Conservation (phyloP, 176 grass and related monocot species). For the Pontederia paniculata region DNA sequence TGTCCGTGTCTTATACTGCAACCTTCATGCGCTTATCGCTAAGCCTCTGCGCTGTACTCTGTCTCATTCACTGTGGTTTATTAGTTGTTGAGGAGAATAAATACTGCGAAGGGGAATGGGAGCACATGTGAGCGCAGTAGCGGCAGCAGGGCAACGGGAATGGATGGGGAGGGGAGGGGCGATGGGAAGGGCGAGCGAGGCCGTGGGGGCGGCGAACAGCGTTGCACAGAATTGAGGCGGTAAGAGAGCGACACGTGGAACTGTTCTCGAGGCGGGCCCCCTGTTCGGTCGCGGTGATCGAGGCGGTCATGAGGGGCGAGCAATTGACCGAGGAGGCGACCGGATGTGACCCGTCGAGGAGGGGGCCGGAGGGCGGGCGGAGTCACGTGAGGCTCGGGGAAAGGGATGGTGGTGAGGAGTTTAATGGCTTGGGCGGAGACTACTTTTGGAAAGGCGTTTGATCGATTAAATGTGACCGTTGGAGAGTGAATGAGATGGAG, state of each 20-base stretch:
- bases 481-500: constrained; percentile 15
- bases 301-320: background rate
- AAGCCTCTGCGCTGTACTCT: too few species aligned
- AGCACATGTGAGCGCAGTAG: constrained; percentile 8
- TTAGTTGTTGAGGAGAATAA: background rate
- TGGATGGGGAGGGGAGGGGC: background rate
- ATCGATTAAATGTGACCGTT: constrained; percentile 24
- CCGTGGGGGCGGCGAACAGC: constrained; percentile 7
- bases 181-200: background rate
- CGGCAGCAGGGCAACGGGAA: constrained; percentile 12
- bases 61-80: too few species aligned
- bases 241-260: constrained; percentile 11
- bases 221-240: constrained; percentile 7
- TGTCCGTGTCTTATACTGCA: too few species aligned
- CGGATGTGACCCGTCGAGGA: constrained; percentile 25
- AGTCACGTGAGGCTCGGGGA: constrained; percentile 20
- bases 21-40: too few species aligned
- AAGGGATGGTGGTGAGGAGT: background rate
- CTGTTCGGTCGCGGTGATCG: background rate
- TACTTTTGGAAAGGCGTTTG: background rate
- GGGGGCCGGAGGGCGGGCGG: background rate
- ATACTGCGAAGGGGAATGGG: constrained; percentile 3
- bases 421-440: constrained; percentile 15
- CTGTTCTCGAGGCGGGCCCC: background rate
- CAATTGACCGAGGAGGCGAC: constrained; percentile 7